These are phyloP conservation scores for Pleurotus citrinopileatus DNA, from an alignment of 768 basidiomycete species.

Conservation along the genomic window DNA sequence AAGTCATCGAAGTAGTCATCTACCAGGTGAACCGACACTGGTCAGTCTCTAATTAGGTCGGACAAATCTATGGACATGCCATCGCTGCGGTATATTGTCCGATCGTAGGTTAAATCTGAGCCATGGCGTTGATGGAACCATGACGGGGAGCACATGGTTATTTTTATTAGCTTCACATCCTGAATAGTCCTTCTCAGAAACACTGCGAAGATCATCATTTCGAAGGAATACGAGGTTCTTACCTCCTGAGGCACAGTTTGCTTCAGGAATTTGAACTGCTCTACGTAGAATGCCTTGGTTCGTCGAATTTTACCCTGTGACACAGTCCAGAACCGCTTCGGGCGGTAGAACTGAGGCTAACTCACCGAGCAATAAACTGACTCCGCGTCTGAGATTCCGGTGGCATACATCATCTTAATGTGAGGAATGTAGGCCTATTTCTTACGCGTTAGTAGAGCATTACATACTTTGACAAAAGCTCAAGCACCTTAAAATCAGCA, in stretches of 20 bases:
- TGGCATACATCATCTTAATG: constrained; percentile 36
- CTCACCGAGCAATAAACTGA: constrained; percentile 43
- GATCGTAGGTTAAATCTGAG: constrained; percentile 51
- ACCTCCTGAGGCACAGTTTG: constrained; percentile 54
- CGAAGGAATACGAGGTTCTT: constrained; percentile 3
- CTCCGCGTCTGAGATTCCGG: constrained; percentile 34
- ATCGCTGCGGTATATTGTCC: constrained; percentile 58
- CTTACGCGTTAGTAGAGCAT: constrained; percentile 4
- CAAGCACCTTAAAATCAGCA: constrained; percentile 46
- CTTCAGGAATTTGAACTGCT: constrained; percentile 63
- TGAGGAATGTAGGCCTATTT: constrained; percentile 45
- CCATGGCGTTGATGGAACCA: constrained; percentile 74
- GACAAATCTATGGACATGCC: constrained; percentile 28
- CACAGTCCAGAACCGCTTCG: constrained; percentile 22
- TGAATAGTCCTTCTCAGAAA: constrained; percentile 19
- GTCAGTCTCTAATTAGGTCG: neutral
- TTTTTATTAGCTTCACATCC: constrained; percentile 67
- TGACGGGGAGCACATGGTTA: constrained; percentile 69
- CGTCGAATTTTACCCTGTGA: constrained; percentile 61
- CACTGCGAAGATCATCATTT: constrained; percentile 6
- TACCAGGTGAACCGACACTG: constrained; percentile 16
- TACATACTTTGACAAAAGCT: neutral
- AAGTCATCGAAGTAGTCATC: constrained; percentile 52
- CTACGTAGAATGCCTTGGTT: constrained; percentile 57
- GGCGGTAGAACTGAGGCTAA: constrained; percentile 5